These are phyloP conservation scores for Spirogloea muscicola DNA, from an alignment of 139 green algal genomes.

Conservation along the genomic window DNA sequence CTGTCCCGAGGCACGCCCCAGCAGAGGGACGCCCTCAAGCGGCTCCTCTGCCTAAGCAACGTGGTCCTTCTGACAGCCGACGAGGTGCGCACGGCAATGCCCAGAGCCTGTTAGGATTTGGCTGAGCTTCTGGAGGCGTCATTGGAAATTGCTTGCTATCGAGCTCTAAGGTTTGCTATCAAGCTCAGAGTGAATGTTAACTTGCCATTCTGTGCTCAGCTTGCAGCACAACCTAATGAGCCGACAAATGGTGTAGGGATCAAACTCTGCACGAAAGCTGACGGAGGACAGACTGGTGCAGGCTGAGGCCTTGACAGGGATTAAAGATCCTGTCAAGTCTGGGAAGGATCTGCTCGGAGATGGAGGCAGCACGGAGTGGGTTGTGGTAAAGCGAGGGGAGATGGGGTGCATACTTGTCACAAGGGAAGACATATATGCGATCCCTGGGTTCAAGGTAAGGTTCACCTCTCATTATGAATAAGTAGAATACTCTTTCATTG, in stretches of 20 bases:
- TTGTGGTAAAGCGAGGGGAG: conserved; percentile 75
- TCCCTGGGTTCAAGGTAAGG: conserved; percentile 29
- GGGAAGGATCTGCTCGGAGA: conserved; percentile 60
- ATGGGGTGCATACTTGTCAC: conserved; percentile 61
- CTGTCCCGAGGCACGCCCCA: conserved; percentile 26
- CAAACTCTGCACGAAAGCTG: too few relatives aligned
- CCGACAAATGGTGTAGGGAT: too few relatives aligned
- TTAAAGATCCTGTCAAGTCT: conserved; percentile 56
- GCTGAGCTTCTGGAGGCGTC: background rate
- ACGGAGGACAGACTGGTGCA: too few relatives aligned
- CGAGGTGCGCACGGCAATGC: conserved; percentile 12
- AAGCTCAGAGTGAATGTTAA: background rate
- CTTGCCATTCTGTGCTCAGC: background rate
- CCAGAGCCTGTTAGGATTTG: background rate
- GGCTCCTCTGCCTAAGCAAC: conserved; percentile 41
- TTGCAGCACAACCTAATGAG: too few relatives aligned
- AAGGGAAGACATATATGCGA: conserved; percentile 3
- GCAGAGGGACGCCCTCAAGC: conserved; percentile 9
- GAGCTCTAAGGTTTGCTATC: background rate
- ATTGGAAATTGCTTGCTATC: background rate
- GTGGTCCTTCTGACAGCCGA: conserved; percentile 80
- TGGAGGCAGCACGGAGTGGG: conserved; percentile 57
- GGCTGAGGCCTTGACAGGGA: conserved; percentile 65
- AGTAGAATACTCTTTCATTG: too few relatives aligned
- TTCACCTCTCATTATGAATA: too few relatives aligned